Conservation (phyloP, 2,329 filamentous ascomycete species). For the Westerdykella aurantiaca region DNA sequence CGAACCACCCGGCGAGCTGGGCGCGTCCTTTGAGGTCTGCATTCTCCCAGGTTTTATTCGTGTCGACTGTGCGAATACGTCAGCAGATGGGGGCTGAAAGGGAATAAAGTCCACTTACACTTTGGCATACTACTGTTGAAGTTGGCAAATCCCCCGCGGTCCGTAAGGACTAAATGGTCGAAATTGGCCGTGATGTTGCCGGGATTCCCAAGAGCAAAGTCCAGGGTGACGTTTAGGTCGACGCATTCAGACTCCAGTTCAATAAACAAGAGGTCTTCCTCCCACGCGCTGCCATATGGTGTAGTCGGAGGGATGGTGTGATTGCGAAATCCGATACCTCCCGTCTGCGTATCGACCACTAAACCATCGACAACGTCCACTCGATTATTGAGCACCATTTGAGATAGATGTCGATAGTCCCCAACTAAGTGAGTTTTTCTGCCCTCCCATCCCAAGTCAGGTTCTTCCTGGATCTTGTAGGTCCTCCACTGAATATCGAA, state of each 20-base stretch:
- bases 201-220: conserved; percentile 31
- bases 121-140: conserved; percentile 32
- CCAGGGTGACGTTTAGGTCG: conserved; percentile 40
- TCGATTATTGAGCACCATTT: conserved; percentile 31
- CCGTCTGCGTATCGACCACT: conserved; percentile 38
- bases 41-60: conserved; percentile 30
- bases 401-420: conserved; percentile 25
- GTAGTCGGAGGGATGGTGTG: conserved; percentile 37
- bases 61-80: conserved; percentile 11
- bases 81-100: not conserved
- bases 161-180: conserved; percentile 32
- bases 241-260: conserved; percentile 44
- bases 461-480: conserved; percentile 11
- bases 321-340: conserved; percentile 44
- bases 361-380: conserved; percentile 40
- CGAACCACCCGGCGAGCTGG: conserved; percentile 42
- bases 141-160: conserved; percentile 42
- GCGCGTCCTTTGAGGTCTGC: conserved; percentile 39
- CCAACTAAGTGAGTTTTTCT: conserved; percentile 28
- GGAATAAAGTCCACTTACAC: conserved; percentile 1
- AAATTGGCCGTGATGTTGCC: conserved; percentile 1
- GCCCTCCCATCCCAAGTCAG: conserved; percentile 19
- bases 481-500: conserved; percentile 42
- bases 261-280: conserved; percentile 46
- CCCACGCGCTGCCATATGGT: conserved; percentile 39